Percentiles rank a stretch among this genome's conserved stretches.
Evolutionary conservation across 1,139 yeast species (phyloP).

Genomic region (Meyerozyma elateridarum): DNA sequence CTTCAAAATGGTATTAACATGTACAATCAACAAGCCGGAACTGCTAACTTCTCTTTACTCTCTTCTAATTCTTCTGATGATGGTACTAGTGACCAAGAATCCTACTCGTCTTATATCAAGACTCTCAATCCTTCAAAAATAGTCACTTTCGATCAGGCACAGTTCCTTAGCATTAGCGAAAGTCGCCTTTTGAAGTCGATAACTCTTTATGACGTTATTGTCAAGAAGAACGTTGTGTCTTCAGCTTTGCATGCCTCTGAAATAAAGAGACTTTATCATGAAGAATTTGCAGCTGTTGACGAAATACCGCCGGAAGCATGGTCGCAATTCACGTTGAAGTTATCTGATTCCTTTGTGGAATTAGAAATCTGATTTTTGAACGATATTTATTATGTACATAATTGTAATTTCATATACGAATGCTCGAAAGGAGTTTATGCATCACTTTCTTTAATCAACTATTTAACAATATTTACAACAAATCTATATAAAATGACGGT

Average conservation of each 20-base stretch:
- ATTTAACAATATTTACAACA: constrained; percentile 4
- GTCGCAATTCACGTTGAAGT: neutral
- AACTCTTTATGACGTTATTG: neutral
- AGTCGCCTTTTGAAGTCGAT: constrained; percentile 2
- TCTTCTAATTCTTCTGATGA: constrained; percentile 2
- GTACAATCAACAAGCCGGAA: constrained; percentile 5
- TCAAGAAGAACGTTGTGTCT: neutral
- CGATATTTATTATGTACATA: neutral
- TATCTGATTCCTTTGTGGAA: neutral
- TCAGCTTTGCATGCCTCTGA: neutral
- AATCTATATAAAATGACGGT: neutral
- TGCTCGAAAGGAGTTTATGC: neutral
- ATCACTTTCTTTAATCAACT: neutral
- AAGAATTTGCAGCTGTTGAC: neutral
- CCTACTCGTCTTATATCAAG: neutral
- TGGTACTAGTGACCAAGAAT: constrained; percentile 2
- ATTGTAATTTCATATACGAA: too few species aligned
- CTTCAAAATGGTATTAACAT: constrained; percentile 16
- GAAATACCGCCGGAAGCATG: neutral
- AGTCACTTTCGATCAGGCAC: constrained; percentile 4
- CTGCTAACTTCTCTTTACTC: constrained; percentile 3
- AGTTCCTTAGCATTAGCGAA: constrained; percentile 10
- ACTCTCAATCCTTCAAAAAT: neutral
- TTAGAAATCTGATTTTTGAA: constrained; percentile 1
- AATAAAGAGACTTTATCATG: neutral